These are phyloP conservation scores for Chlorella sp. DNA, from an alignment of 139 green algal genomes.

Conservation along the genomic window DNA sequence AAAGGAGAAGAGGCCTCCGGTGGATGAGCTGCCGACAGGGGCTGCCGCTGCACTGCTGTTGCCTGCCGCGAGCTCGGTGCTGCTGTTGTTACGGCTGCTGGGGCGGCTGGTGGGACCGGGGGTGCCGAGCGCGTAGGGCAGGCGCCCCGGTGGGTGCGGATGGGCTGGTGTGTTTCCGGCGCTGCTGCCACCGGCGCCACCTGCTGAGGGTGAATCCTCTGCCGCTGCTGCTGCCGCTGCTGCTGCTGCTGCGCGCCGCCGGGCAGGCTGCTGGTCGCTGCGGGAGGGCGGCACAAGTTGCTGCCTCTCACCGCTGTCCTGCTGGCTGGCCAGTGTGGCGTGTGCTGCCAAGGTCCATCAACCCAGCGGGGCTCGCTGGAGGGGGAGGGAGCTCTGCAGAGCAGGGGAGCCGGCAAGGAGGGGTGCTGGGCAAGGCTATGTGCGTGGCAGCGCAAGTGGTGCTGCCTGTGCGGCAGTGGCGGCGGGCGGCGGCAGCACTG, in stretches of 20 bases:
- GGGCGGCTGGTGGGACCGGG: neutral
- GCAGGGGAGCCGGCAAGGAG: neutral
- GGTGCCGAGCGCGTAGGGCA: conserved; percentile 6
- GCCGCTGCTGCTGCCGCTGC: neutral
- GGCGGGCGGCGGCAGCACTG: neutral
- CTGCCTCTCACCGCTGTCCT: conserved; percentile 24
- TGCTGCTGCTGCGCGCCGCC: neutral
- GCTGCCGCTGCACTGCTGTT: neutral
- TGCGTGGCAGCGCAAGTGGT: neutral
- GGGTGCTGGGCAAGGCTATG: neutral
- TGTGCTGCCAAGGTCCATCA: conserved; percentile 5
- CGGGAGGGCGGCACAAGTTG: conserved; percentile 35
- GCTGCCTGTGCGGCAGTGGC: neutral
- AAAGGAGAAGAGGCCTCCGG: neutral
- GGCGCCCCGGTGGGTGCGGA: neutral
- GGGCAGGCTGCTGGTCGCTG: conserved; percentile 13
- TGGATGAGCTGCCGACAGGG: neutral
- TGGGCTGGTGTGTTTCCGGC: neutral
- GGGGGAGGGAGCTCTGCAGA: neutral
- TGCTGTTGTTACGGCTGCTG: neutral
- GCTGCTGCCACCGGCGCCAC: neutral
- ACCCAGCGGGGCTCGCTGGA: neutral
- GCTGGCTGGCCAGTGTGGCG: conserved; percentile 21
- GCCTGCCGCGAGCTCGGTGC: neutral
- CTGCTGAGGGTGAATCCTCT: neutral